Evolutionary conservation across 2,329 filamentous ascomycete species (phyloP), one percentile per base, ranked within the genome.

Genomic region (Fusarium fujikuroi): DNA sequence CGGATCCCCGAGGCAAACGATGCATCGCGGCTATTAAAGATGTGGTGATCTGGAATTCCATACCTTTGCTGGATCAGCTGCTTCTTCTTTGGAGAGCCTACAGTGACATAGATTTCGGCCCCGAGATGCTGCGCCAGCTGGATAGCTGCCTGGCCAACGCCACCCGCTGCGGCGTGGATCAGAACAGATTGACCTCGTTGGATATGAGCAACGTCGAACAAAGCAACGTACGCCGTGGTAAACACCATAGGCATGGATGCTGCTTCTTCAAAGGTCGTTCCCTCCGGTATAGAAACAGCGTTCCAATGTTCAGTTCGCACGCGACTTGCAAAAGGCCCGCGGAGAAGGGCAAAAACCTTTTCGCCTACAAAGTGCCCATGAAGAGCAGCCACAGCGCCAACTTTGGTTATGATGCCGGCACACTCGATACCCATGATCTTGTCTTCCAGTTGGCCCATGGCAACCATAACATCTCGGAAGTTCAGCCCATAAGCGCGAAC

Each of bases 71-170:
- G 32, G n/a, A 60, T 21, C 7, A 54, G 28, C 4, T 61, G 21
- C 6, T 34, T 47, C 65, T 83, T 82, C 37, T 77, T 76, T 10
- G 73, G n/a, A 7, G 73, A 74, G 7, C 77, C 73, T 10, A 81
- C 80, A 0, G 81, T 83, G 9, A 68, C 73, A 40, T 77, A 81
- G 5, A 83, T 70, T 12, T 77, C 69, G 3, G 75, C 71, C 2
- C 73, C 74, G 18, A 71, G 32, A 11, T 60, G 47, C 30, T 70
- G 44, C 19, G 74, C 73, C 2, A 82, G 40, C 53, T 72, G 58
- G 7, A 82, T 70, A 6, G 79, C 79, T 5, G 76, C 78, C 34
- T 77, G 75, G 4, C 81, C 81, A 5, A 80, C 70, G 3, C 47
- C 67, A 4, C 63, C 59, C 19, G 63, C 63, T 8, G 63, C 59